Conservation (phyloP, 2,329 filamentous ascomycete genomes). For the Diplodia scrobiculata region DNA sequence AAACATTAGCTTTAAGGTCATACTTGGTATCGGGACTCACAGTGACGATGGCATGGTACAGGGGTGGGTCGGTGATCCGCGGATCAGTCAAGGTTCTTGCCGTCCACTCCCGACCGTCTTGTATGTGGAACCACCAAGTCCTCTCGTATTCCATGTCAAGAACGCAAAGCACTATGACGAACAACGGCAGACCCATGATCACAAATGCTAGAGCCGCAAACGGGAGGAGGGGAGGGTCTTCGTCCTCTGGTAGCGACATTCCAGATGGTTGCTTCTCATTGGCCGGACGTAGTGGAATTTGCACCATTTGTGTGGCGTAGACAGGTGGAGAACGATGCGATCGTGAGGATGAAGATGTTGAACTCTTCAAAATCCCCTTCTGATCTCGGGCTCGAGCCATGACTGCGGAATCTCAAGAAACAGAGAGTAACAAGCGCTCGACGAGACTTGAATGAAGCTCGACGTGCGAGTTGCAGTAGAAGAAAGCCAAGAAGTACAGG, state of each 20-base stretch:
- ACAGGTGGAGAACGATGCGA: too few species aligned
- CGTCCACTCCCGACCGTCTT: not conserved
- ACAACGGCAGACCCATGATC: not conserved
- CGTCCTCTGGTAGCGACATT: too few species aligned
- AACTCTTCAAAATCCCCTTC: too few species aligned
- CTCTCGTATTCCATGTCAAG: not conserved
- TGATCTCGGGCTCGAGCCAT: not conserved
- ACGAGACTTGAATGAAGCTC: not conserved
- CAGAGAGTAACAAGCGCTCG: too few species aligned
- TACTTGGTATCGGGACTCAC: not conserved
- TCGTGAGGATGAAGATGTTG: too few species aligned
- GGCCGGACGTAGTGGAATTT: too few species aligned
- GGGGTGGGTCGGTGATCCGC: not conserved
- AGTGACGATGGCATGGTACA: not conserved
- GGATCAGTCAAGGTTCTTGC: not conserved
- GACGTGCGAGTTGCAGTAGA: not conserved
- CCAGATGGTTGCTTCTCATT: not conserved
- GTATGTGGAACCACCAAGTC: not conserved
- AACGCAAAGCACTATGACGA: not conserved
- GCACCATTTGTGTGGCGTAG: too few species aligned
- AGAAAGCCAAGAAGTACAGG: too few species aligned
- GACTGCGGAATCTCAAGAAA: not conserved
- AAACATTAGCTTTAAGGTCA: not conserved
- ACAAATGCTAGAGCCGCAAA: not conserved
- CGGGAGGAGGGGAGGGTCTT: not conserved